Evolutionary conservation across 78 protist genomes (phyloP).

Genomic region (Dictyostelium intermedium): DNA sequence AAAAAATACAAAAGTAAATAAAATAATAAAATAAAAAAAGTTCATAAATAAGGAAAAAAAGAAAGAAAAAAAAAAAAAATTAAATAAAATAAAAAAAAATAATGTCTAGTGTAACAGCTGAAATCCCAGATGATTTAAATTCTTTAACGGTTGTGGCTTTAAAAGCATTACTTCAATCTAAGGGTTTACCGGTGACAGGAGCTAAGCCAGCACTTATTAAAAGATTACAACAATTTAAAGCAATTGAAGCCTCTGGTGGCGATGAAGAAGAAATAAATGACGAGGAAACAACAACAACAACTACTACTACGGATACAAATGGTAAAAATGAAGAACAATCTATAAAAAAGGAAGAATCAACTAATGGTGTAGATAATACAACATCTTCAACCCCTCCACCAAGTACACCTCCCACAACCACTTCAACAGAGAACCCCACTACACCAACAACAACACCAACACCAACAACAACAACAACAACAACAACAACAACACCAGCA

Average conservation of each 20-base stretch:
- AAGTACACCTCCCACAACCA: background rate
- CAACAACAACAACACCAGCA: background rate
- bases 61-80: background rate
- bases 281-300: background rate
- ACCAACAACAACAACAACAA: background rate
- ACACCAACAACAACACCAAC: background rate
- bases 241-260: background rate
- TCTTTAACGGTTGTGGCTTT: background rate
- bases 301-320: background rate
- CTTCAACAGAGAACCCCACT: background rate
- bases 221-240: conserved; percentile 1
- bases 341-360: background rate
- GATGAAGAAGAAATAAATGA: conserved; percentile 5
- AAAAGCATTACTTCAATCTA: conserved; percentile 6
- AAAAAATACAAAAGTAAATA: too few species aligned
- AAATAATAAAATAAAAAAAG: too few species aligned
- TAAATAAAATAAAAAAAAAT: background rate
- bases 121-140: conserved; percentile 41
- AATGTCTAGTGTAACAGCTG: background rate
- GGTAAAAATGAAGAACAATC: background rate
- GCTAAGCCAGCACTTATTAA: conserved; percentile 1
- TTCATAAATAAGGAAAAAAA: too few species aligned
- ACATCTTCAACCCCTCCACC: background rate
- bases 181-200: conserved; percentile 17
- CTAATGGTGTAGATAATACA: background rate